phyloP scores from a whole-genome alignment of 495 filamentous ascomycete genomes.

The Polyplosphaeria fusca region DNA sequence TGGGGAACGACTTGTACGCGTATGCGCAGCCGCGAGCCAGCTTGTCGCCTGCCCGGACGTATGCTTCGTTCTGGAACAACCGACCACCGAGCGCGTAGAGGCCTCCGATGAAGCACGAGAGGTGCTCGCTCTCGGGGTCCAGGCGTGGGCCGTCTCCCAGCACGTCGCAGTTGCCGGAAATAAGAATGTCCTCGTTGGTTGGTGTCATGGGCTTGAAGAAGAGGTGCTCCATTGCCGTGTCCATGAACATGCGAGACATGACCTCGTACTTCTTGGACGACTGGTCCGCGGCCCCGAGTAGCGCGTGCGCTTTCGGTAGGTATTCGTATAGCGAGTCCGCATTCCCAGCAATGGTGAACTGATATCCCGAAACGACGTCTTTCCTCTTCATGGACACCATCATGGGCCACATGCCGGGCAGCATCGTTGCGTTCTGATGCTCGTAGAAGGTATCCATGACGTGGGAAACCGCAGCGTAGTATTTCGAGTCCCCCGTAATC shows the following conservation, averaged over 20 bases:
- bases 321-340: slow-evolving; percentile 45
- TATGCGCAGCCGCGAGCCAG: slow-evolving; percentile 59
- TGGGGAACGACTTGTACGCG: slow-evolving; percentile 56
- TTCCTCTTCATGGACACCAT: slow-evolving; percentile 39
- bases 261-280: slow-evolving; percentile 32
- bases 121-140: slow-evolving; percentile 51
- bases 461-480: slow-evolving; percentile 39
- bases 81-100: slow-evolving; percentile 60
- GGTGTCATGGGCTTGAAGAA: slow-evolving; percentile 43
- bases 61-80: slow-evolving; percentile 54
- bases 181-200: slow-evolving; percentile 38
- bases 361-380: slow-evolving; percentile 43
- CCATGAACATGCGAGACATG: slow-evolving; percentile 38
- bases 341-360: slow-evolving; percentile 42
- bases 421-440: slow-evolving; percentile 39
- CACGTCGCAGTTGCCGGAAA: slow-evolving; percentile 38
- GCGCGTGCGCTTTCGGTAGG: slow-evolving; percentile 50
- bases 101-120: slow-evolving; percentile 61
- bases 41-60: slow-evolving; percentile 54
- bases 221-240: slow-evolving; percentile 36
- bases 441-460: slow-evolving; percentile 36
- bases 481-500: slow-evolving; percentile 40
- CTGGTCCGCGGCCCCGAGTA: slow-evolving; percentile 38
- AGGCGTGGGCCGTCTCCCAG: slow-evolving; percentile 30
- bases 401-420: slow-evolving; percentile 44